A percentile compares a stretch with the other conserved stretches of the same genome.
These are phyloP conservation scores for Podospora comata DNA, from an alignment of 495 filamentous ascomycete genomes.

Conservation along the genomic window DNA sequence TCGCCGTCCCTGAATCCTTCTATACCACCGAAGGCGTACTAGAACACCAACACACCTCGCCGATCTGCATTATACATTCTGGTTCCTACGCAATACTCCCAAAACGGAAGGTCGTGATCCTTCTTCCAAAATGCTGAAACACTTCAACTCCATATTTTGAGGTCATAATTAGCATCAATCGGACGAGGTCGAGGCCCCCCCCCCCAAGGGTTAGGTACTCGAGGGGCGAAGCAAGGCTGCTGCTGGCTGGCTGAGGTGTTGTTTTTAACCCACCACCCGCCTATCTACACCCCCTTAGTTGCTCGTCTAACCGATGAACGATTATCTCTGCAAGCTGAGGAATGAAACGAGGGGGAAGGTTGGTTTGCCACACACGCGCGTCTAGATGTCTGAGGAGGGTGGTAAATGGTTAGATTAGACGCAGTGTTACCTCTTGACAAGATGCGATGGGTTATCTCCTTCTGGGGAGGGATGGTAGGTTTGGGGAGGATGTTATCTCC, in stretches of 20 bases:
- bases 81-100: too few species aligned
- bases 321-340: background rate
- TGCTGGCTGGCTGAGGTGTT: background rate
- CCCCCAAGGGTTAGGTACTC: background rate
- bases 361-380: background rate
- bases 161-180: background rate
- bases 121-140: background rate
- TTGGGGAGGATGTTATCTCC: background rate
- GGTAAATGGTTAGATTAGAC: background rate
- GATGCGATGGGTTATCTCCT: background rate
- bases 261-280: too few species aligned
- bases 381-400: background rate
- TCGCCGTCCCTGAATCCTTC: background rate
- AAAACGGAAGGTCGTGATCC: background rate
- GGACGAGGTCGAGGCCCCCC: background rate
- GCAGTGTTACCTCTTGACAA: background rate
- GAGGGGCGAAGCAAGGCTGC: background rate
- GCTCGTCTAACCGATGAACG: background rate
- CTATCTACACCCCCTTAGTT: background rate
- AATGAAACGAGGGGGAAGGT: background rate
- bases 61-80: background rate
- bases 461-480: background rate
- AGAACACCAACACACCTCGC: background rate
- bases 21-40: background rate
- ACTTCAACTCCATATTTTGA: background rate